These are phyloP conservation scores for Grosmannia clavigera DNA, from an alignment of 2,329 filamentous ascomycete species.

Conservation along the genomic window DNA sequence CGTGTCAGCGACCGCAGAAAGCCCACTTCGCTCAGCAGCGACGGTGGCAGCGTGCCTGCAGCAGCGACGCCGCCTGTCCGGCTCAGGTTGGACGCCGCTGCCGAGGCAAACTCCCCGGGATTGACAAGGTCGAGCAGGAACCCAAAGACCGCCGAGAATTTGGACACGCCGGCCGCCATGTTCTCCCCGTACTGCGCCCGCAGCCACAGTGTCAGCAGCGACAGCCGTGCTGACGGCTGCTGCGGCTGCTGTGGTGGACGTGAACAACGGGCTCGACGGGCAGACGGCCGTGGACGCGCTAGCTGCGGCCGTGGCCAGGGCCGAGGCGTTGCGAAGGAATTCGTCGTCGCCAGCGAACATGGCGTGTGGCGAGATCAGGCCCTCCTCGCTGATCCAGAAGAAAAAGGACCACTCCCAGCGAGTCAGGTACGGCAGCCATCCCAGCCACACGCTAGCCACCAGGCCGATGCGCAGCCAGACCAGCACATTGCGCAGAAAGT, in stretches of 20 bases:
- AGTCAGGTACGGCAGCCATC: slow-evolving; percentile 81
- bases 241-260: slow-evolving; percentile 21
- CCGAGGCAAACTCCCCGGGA: slow-evolving; percentile 11
- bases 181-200: slow-evolving; percentile 14
- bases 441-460: slow-evolving; percentile 78
- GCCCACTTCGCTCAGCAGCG: slow-evolving; percentile 44
- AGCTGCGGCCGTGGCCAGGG: neutral
- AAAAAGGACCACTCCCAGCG: slow-evolving; percentile 83
- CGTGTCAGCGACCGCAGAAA: slow-evolving; percentile 52
- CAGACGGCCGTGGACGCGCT: slow-evolving; percentile 17
- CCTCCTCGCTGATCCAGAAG: slow-evolving; percentile 88
- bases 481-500: slow-evolving; percentile 57
- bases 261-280: slow-evolving; percentile 26
- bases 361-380: slow-evolving; percentile 21
- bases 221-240: neutral
- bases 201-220: too few species aligned
- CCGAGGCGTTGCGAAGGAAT: neutral
- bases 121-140: slow-evolving; percentile 16
- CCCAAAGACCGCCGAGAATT: slow-evolving; percentile 21
- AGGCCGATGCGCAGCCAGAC: slow-evolving; percentile 69
- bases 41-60: slow-evolving; percentile 18
- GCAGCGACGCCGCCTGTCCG: slow-evolving; percentile 9
- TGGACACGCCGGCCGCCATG: slow-evolving; percentile 19
- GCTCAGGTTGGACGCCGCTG: slow-evolving; percentile 11
- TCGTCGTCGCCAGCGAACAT: neutral